A percentile compares a stretch with the other conserved stretches of the same genome.
Conservation (phyloP, 192 early-diverging fungal genomes). For the Rhizoclosmatium sp. region DNA sequence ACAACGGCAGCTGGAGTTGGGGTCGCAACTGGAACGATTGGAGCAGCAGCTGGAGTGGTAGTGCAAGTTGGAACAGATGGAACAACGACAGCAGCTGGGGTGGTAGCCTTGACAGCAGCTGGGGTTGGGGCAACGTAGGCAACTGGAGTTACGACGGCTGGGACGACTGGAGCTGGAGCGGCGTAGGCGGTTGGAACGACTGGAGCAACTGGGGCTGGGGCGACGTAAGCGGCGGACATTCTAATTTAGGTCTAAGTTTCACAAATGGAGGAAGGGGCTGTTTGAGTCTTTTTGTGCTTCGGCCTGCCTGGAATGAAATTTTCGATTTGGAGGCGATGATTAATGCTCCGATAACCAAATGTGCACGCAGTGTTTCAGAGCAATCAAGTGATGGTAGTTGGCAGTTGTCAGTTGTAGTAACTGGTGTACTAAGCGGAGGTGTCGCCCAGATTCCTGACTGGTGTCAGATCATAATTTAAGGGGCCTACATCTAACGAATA, state of each 20-base stretch:
- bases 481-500: too few relatives aligned
- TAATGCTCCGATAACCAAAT: too few relatives aligned
- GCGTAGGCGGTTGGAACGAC: not conserved
- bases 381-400: too few relatives aligned
- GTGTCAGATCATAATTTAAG: too few relatives aligned
- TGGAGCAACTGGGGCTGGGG: not conserved
- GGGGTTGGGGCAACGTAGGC: not conserved
- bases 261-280: not conserved
- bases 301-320: too few relatives aligned
- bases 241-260: not conserved
- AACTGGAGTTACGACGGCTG: not conserved
- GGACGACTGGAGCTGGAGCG: not conserved
- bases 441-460: too few relatives aligned
- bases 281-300: not conserved
- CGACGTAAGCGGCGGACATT: not conserved
- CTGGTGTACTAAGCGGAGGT: too few relatives aligned
- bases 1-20: slow-evolving; percentile 4
- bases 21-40: not conserved
- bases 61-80: not conserved
- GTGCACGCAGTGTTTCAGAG: too few relatives aligned
- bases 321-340: too few relatives aligned
- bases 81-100: not conserved
- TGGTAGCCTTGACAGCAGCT: not conserved
- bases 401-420: too few relatives aligned
- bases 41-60: not conserved